Conservation (phyloP, 1,284 basidiomycete genomes). For the Cystobasidium pallidum region DNA sequence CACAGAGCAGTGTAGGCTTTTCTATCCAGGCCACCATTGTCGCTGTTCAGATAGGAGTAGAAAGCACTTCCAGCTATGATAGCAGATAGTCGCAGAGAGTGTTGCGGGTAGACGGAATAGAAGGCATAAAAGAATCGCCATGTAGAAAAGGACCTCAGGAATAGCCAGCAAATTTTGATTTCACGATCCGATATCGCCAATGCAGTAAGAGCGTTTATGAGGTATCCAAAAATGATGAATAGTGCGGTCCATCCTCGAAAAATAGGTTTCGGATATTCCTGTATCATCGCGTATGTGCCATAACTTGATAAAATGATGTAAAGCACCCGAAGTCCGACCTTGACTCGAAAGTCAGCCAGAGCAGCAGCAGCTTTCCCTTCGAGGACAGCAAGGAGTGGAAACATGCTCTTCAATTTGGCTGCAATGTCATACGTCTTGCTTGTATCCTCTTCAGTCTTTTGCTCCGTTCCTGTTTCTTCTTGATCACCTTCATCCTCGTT, state of each 20-base stretch:
- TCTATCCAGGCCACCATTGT: constrained; percentile 26
- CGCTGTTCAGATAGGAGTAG: constrained; percentile 22
- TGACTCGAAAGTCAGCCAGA: constrained; percentile 24
- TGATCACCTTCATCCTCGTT: constrained; percentile 6
- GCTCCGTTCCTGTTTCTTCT: not conserved
- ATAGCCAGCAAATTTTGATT: constrained; percentile 35
- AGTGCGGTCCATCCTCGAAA: constrained; percentile 34
- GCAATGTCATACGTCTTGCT: not conserved
- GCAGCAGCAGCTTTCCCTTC: constrained; percentile 9
- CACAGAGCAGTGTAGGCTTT: constrained; percentile 36
- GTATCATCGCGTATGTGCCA: constrained; percentile 30
- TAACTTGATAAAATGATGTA: constrained; percentile 36
- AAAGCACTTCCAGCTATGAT: constrained; percentile 10
- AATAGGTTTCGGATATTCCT: constrained; percentile 29
- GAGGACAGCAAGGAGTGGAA: not conserved
- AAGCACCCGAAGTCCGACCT: constrained; percentile 26
- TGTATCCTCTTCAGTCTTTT: not conserved
- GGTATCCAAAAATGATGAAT: constrained; percentile 13
- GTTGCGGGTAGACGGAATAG: constrained; percentile 33
- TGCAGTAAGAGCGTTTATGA: constrained; percentile 30
- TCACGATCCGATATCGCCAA: constrained; percentile 35
- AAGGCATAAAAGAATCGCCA: constrained; percentile 42
- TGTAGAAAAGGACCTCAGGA: constrained; percentile 27
- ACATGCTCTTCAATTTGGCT: constrained; percentile 5
- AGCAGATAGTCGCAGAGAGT: constrained; percentile 18